Base-by-base conservation (phyloP, 768 basidiomycete genomes). In the Pisolithus sp. region DNA sequence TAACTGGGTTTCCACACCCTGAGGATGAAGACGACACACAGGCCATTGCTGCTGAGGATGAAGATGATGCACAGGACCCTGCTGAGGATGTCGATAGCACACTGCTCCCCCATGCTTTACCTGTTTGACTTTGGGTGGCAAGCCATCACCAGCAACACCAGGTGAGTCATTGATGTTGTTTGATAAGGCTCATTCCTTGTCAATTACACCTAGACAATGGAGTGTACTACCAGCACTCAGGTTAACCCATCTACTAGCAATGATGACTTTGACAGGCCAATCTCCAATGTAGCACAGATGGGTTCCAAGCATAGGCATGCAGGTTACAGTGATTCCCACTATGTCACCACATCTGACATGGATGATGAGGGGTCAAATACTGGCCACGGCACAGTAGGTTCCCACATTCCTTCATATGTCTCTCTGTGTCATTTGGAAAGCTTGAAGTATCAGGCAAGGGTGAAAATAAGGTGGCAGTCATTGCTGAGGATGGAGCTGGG, bases 401-500 rank as follows among this genome's bases (percentile, higher is more conserved):
- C 21, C 39, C 3, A 41, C 17, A n/a, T n/a, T n/a, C n/a, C n/a
- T n/a, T n/a, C n/a, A n/a, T n/a, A n/a, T n/a, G n/a, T n/a, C n/a
- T n/a, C n/a, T n/a, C n/a, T n/a, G n/a, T n/a, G n/a, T n/a, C n/a
- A n/a, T n/a, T n/a, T n/a, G n/a, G n/a, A n/a, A n/a, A n/a, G n/a
- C n/a, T n/a, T n/a, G n/a, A n/a, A n/a, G n/a, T n/a, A n/a, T n/a
- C n/a, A n/a, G n/a, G n/a, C 36, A 49, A 31, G 3, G 59, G 57
- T 4, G 50, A 60, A 18, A 44, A 9, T 46, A 66, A 57, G 44
- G 54, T 40, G 4, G 66, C 52, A 28, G 49, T 38, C 7, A 59
- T 68, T 8, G 40, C 46, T n/a, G 56, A 60, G 26, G 68, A 57
- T 7, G 39, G 45, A 43, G 49, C 50, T 54, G 49, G 60, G 37